phyloP scores from a whole-genome alignment of 148 eudicot genomes.

The Cornus kousa region DNA sequence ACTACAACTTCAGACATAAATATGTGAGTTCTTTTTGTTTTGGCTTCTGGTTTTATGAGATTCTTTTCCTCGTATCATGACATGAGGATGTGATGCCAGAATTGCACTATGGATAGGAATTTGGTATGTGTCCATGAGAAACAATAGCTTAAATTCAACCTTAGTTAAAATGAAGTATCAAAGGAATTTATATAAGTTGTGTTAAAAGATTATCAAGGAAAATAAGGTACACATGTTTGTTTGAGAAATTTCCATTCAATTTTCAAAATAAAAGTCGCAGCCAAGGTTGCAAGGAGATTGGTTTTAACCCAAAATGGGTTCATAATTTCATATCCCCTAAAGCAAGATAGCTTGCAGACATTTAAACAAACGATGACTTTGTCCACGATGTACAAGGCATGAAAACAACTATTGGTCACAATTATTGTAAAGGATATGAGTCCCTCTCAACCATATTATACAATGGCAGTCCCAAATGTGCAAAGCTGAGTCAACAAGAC shows the following conservation, averaged over 20 bases:
- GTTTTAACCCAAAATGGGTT: not conserved
- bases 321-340: not conserved
- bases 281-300: not conserved
- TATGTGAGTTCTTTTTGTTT: no score
- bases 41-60: no score
- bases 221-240: not conserved
- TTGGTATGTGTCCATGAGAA: not conserved
- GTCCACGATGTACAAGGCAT: not conserved
- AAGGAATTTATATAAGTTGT: not conserved
- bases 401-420: not conserved
- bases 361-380: not conserved
- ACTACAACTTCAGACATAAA: no score
- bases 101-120: no score
- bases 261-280: not conserved
- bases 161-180: no score
- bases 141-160: not conserved
- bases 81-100: no score
- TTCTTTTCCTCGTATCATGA: no score
- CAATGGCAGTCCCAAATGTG: not conserved
- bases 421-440: not conserved
- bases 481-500: no score
- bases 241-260: no score
- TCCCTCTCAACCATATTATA: not conserved
- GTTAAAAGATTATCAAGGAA: no score
- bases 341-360: no score